Evolutionary conservation across 2,329 filamentous ascomycete species (phyloP).

Genomic region (Alternaria panax): DNA sequence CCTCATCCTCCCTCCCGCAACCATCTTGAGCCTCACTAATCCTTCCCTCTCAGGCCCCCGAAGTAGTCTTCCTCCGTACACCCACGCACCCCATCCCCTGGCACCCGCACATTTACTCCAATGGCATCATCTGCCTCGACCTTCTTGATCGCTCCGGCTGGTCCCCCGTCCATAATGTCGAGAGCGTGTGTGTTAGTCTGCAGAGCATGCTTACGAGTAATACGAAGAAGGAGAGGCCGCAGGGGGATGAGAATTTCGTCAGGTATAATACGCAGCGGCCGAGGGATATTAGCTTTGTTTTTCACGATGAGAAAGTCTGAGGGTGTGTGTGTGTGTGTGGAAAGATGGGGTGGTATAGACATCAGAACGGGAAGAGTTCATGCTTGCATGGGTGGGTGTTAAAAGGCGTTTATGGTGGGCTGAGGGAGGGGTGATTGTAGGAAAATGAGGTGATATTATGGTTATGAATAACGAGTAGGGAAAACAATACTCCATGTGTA

Average conservation of each 20-base stretch:
- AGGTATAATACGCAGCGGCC: conserved; percentile 78
- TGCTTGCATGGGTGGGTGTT: neutral
- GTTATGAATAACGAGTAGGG: neutral
- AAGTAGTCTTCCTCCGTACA: conserved; percentile 83
- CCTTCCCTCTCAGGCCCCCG: conserved; percentile 73
- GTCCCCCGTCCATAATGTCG: conserved; percentile 96
- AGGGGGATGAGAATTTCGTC: conserved; percentile 90
- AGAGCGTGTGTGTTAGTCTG: conserved; percentile 95
- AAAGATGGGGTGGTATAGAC: too few relatives aligned
- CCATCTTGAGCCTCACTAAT: neutral
- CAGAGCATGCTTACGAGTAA: conserved; percentile 99
- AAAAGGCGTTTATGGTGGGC: neutral
- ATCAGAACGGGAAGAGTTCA: too few relatives aligned
- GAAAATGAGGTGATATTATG: neutral
- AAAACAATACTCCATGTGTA: neutral
- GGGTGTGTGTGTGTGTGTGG: conserved; percentile 10
- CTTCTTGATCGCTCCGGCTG: conserved; percentile 87
- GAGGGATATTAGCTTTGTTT: conserved; percentile 90
- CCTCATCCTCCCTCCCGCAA: neutral
- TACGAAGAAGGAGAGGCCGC: conserved; percentile 85
- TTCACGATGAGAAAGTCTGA: conserved; percentile 78
- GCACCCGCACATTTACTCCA: conserved; percentile 97
- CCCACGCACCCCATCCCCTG: conserved; percentile 76
- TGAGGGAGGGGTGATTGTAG: neutral
- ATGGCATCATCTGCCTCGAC: conserved; percentile 98